A percentile compares a stretch with the other conserved stretches of the same genome.
These are phyloP conservation scores for Mucor ambiguus DNA, from an alignment of 371 early-diverging fungal species.

Conservation along the genomic window DNA sequence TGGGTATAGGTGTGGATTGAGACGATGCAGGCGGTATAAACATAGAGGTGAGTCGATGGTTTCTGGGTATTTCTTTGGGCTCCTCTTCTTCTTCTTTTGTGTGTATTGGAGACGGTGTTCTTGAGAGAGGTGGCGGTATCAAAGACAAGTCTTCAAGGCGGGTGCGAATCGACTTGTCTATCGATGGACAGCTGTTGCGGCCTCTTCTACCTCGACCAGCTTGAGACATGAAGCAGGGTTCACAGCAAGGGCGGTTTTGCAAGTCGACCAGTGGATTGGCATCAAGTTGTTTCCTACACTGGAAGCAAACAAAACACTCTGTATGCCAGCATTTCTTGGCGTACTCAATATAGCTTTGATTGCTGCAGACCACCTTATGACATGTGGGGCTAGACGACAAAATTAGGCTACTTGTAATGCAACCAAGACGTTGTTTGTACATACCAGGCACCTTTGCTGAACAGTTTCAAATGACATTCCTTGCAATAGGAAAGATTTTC, in stretches of 20 bases:
- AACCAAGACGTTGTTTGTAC: slow-evolving; percentile 2
- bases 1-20: background rate
- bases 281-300: slow-evolving; percentile 31
- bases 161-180: background rate
- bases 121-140: slow-evolving; percentile 13
- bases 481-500: slow-evolving; percentile 32
- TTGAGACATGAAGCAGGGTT: slow-evolving; percentile 62
- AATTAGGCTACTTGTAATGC: background rate
- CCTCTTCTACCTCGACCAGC: slow-evolving; percentile 2
- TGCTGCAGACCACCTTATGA: slow-evolving; percentile 40
- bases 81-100: slow-evolving; percentile 9
- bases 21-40: slow-evolving; percentile 10
- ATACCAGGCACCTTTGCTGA: slow-evolving; percentile 41
- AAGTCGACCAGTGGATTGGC: slow-evolving; percentile 62
- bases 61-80: background rate
- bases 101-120: slow-evolving; percentile 20
- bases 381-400: slow-evolving; percentile 40
- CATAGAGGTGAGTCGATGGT: background rate
- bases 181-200: background rate
- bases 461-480: slow-evolving; percentile 36
- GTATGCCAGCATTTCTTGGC: slow-evolving; percentile 51
- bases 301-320: slow-evolving; percentile 53
- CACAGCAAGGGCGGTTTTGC: slow-evolving; percentile 64
- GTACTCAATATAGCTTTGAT: slow-evolving; percentile 51
- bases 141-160: background rate